Percentiles rank a stretch among this genome's conserved stretches.
Conservation (phyloP, 2,329 filamentous ascomycete genomes). For the Plenodomus tracheiphilus region DNA sequence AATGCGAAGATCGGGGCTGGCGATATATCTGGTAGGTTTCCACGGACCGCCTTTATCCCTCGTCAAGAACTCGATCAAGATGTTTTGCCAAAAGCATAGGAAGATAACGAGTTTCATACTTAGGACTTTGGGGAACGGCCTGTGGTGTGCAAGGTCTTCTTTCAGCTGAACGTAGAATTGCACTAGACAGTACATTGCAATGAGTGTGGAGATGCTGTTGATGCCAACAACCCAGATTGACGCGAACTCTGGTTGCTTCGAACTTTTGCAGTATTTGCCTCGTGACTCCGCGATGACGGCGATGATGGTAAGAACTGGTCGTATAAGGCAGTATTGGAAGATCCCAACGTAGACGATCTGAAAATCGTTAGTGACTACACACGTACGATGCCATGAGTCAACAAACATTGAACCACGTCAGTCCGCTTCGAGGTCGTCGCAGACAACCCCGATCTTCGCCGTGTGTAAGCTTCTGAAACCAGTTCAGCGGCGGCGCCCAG, state of each 20-base stretch:
- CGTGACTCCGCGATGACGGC: slow-evolving; percentile 73
- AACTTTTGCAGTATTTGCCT: slow-evolving; percentile 75
- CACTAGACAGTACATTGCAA: slow-evolving; percentile 87
- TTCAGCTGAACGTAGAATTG: slow-evolving; percentile 84
- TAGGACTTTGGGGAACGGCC: slow-evolving; percentile 76
- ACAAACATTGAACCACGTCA: slow-evolving; percentile 83
- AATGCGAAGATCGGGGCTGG: slow-evolving; percentile 76
- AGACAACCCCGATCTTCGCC: slow-evolving; percentile 67
- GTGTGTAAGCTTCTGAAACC: slow-evolving; percentile 69
- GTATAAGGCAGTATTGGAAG: slow-evolving; percentile 84
- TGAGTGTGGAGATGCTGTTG: slow-evolving; percentile 71
- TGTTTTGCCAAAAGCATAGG: slow-evolving; percentile 81
- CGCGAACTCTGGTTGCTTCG: slow-evolving; percentile 75
- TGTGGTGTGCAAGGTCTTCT: slow-evolving; percentile 67
- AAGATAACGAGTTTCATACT: slow-evolving; percentile 93
- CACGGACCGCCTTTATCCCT: slow-evolving; percentile 63
- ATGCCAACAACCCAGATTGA: slow-evolving; percentile 81
- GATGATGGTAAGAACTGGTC: slow-evolving; percentile 77
- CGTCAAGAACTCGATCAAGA: slow-evolving; percentile 64
- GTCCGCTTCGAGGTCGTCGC: slow-evolving; percentile 74
- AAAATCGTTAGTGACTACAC: slow-evolving; percentile 8
- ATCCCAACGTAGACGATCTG: slow-evolving; percentile 76
- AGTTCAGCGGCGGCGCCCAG: slow-evolving; percentile 76
- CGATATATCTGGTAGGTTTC: slow-evolving; percentile 63
- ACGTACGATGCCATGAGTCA: slow-evolving; percentile 18